A percentile compares a stretch with the other conserved stretches of the same genome.
Evolutionary conservation across 768 basidiomycete species (phyloP).

Genomic region (Boletellus sp.): DNA sequence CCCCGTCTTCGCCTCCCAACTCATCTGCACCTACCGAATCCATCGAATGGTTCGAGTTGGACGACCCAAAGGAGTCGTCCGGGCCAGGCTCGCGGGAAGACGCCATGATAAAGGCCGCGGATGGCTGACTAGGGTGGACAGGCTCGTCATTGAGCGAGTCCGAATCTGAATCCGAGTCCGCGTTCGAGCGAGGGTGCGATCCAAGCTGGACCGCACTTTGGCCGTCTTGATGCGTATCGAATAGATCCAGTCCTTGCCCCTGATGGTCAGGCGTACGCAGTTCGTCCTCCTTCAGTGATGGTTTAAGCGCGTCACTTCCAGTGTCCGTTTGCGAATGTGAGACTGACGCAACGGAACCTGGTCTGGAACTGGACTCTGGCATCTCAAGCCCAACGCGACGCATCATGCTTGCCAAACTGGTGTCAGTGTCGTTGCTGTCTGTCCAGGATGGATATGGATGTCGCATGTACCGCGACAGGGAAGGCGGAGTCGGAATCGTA

Average conservation of each 20-base stretch:
- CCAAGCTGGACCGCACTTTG: slow-evolving; percentile 15
- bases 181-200: slow-evolving; percentile 6
- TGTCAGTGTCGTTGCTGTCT: slow-evolving; percentile 49
- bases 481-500: slow-evolving; percentile 67
- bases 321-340: slow-evolving; percentile 9
- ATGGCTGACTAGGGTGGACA: slow-evolving; percentile 58
- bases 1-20: slow-evolving; percentile 34
- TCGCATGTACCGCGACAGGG: slow-evolving; percentile 61
- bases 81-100: slow-evolving; percentile 31
- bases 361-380: slow-evolving; percentile 30
- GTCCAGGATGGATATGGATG: slow-evolving; percentile 33
- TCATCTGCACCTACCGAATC: slow-evolving; percentile 52
- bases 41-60: slow-evolving; percentile 56
- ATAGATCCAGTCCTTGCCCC: slow-evolving; percentile 20
- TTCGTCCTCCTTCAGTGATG: slow-evolving; percentile 1
- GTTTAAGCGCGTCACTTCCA: not conserved
- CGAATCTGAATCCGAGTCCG: slow-evolving; percentile 51
- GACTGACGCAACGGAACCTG: slow-evolving; percentile 12
- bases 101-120: slow-evolving; percentile 69
- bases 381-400: slow-evolving; percentile 51
- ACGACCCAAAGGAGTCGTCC: slow-evolving; percentile 39
- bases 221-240: slow-evolving; percentile 27
- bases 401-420: slow-evolving; percentile 70
- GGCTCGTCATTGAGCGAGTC: slow-evolving; percentile 57
- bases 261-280: slow-evolving; percentile 24